These are phyloP conservation scores for Durotheca rogersii DNA, from an alignment of 495 filamentous ascomycete species.

Conservation along the genomic window DNA sequence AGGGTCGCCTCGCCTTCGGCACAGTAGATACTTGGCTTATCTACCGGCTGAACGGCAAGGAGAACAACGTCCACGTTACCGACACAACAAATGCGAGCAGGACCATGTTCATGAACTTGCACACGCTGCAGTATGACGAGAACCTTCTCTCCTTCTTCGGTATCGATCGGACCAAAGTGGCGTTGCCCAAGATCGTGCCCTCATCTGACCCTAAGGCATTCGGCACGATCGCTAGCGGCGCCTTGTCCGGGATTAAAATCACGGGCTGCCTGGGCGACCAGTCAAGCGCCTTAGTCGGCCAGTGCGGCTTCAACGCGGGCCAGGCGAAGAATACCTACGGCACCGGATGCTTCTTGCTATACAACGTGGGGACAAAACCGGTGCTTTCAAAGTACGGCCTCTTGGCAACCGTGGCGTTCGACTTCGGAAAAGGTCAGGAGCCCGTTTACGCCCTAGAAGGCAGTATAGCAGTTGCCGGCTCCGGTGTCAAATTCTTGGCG, in stretches of 20 bases:
- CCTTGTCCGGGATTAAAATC: conserved; percentile 74
- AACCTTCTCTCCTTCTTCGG: conserved; percentile 79
- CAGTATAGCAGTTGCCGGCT: conserved; percentile 86
- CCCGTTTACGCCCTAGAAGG: conserved; percentile 92
- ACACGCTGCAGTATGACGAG: conserved; percentile 83
- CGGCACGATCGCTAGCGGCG: conserved; percentile 64
- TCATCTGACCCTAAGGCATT: conserved; percentile 78
- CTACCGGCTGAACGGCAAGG: conserved; percentile 79
- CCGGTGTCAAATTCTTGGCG: conserved; percentile 86
- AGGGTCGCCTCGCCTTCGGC: conserved; percentile 79
- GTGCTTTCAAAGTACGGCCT: conserved; percentile 89
- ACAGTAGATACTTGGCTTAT: conserved; percentile 95
- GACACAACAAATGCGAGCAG: conserved; percentile 90
- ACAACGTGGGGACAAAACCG: conserved; percentile 88
- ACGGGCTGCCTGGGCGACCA: conserved; percentile 91
- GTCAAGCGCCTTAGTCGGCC: conserved; percentile 87
- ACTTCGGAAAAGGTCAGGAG: conserved; percentile 71
- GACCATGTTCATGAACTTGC: conserved; percentile 96
- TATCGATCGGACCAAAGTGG: conserved; percentile 71
- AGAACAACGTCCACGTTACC: conserved; percentile 68
- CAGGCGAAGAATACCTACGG: conserved; percentile 96
- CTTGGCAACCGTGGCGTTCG: conserved; percentile 82
- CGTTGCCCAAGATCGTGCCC: conserved; percentile 81
- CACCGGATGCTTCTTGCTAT: conserved; percentile 92
- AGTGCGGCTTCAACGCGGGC: conserved; percentile 84